A percentile compares a stretch with the other conserved stretches of the same genome.
These are phyloP conservation scores for Calamus simplicifolius DNA, from an alignment of 176 grass and related monocot genomes.

Conservation along the genomic window DNA sequence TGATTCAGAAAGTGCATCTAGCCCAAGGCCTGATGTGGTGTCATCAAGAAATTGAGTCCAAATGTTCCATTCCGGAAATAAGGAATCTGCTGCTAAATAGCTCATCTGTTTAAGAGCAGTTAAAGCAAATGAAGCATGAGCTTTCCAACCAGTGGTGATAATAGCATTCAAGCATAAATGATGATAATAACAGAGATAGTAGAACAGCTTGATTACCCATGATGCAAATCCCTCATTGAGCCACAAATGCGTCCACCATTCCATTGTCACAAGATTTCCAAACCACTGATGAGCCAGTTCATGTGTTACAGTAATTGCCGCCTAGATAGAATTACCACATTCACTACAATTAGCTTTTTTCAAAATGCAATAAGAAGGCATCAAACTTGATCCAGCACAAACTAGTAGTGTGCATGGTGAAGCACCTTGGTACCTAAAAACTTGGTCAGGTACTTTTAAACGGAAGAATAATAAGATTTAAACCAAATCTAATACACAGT, in stretches of 20 bases:
- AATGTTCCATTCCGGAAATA: conserved; percentile 87
- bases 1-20: conserved; percentile 90
- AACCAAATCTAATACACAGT: too few relatives aligned
- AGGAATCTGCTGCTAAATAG: conserved; percentile 69
- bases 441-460: too few relatives aligned
- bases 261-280: conserved; percentile 99
- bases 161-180: too few relatives aligned
- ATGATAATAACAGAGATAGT: too few relatives aligned
- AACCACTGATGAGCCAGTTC: conserved; percentile 99
- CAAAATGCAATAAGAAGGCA: too few relatives aligned
- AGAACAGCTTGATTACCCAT: conserved; percentile 47
- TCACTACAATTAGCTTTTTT: too few relatives aligned
- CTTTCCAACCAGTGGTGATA: too few relatives aligned
- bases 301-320: conserved; percentile 85
- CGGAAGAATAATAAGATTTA: too few relatives aligned
- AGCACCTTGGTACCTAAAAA: too few relatives aligned
- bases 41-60: conserved; percentile 97
- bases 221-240: conserved; percentile 96
- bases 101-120: conserved; percentile 51
- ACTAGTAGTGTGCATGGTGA: too few relatives aligned
- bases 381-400: too few relatives aligned
- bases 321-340: conserved; percentile 28
- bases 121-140: too few relatives aligned
- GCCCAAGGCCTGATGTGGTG: conserved; percentile 52
- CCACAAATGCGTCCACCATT: conserved; percentile 99